A percentile compares a stretch with the other conserved stretches of the same genome.
These are phyloP conservation scores for Xylaria sp. DNA, from an alignment of 2,329 filamentous ascomycete species.

Conservation along the genomic window DNA sequence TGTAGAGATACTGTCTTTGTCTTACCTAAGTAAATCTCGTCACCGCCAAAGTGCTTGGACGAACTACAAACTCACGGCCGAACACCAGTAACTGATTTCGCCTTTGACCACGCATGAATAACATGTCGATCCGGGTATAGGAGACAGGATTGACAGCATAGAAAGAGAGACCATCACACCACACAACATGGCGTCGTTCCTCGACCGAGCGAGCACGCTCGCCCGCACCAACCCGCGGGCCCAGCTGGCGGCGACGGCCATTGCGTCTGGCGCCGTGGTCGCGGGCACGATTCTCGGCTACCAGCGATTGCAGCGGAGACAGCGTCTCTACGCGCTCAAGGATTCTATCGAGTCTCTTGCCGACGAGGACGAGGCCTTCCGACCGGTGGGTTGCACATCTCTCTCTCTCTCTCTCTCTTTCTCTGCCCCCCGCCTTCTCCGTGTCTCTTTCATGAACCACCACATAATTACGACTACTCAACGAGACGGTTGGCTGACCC, in stretches of 20 bases:
- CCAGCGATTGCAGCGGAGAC: constrained; percentile 67
- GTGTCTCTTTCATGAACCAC: too few species aligned
- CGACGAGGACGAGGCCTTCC: constrained; percentile 50
- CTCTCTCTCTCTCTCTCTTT: too few species aligned
- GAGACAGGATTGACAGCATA: constrained; percentile 13
- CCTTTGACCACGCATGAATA: not conserved
- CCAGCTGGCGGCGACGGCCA: constrained; percentile 77
- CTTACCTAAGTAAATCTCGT: constrained; percentile 17
- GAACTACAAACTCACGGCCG: not conserved
- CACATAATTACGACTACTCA: too few species aligned
- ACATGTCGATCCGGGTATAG: constrained; percentile 12
- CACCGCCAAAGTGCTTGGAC: constrained; percentile 5
- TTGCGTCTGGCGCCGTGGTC: constrained; percentile 70
- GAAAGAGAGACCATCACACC: constrained; percentile 11
- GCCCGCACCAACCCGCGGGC: constrained; percentile 59
- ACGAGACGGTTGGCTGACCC: constrained; percentile 38
- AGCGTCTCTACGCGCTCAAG: constrained; percentile 67
- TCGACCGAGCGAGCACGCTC: constrained; percentile 50
- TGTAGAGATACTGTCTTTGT: not conserved
- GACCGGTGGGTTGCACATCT: constrained; percentile 50
- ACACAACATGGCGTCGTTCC: constrained; percentile 53
- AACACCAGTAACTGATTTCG: not conserved
- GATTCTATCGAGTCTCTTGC: constrained; percentile 64
- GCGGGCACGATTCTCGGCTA: constrained; percentile 71
- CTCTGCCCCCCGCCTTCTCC: too few species aligned